Percentiles rank a stretch among this genome's conserved stretches.
These are phyloP conservation scores for Paramecium primaurelia DNA, from an alignment of 73 alveolate genomes.

Conservation along the genomic window DNA sequence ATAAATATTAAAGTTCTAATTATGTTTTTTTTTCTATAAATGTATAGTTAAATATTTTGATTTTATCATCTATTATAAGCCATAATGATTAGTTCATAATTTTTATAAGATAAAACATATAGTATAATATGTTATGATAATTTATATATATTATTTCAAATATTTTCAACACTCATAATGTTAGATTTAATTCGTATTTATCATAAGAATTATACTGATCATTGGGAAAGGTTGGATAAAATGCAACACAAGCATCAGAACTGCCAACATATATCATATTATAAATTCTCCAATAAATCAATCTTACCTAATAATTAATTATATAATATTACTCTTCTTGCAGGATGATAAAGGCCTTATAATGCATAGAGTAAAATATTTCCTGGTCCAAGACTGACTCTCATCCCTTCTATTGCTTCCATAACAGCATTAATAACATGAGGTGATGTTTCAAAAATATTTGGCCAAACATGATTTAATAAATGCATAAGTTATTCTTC, in stretches of 20 bases:
- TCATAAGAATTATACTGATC: constrained; percentile 59
- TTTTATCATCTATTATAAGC: neutral
- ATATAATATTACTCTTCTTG: constrained; percentile 91
- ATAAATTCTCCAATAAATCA: constrained; percentile 99
- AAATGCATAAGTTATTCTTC: constrained; percentile 99
- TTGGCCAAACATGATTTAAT: constrained; percentile 99
- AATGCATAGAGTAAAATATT: constrained; percentile 84
- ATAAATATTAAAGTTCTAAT: too few relatives aligned
- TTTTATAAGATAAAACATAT: too few relatives aligned
- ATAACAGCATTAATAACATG: constrained; percentile 99
- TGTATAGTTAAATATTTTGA: too few relatives aligned
- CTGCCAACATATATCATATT: constrained; percentile 98
- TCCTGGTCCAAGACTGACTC: constrained; percentile 99
- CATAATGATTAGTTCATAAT: neutral
- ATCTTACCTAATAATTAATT: constrained; percentile 69
- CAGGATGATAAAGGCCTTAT: constrained; percentile 99
- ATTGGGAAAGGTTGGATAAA: constrained; percentile 83
- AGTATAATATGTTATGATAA: neutral
- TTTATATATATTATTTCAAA: neutral
- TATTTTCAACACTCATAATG: constrained; percentile 39
- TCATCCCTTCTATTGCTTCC: constrained; percentile 99
- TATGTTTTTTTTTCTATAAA: too few relatives aligned
- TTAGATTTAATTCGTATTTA: constrained; percentile 42
- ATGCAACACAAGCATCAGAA: constrained; percentile 92
- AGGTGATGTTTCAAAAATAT: constrained; percentile 99